These are phyloP conservation scores for Pyrrhoderma lamaoense DNA, from an alignment of 1,284 basidiomycete species.

Conservation along the genomic window DNA sequence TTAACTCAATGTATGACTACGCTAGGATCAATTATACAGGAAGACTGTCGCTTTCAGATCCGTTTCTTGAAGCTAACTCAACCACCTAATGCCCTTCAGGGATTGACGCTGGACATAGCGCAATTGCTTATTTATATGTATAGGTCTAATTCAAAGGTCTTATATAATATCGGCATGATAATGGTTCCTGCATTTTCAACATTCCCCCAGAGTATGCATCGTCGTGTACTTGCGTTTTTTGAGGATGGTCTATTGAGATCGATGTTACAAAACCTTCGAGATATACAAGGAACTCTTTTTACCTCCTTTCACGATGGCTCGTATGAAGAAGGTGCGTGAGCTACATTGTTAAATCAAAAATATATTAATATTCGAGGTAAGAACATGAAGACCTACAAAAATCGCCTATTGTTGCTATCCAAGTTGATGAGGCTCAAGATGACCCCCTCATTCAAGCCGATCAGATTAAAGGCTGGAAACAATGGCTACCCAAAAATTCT, in stretches of 20 bases:
- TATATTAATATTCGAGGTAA: conserved; percentile 3
- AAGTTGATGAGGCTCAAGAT: conserved; percentile 46
- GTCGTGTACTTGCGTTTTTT: conserved; percentile 54
- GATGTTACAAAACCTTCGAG: conserved; percentile 27
- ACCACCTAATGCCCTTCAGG: conserved; percentile 61
- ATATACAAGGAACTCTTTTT: conserved; percentile 17
- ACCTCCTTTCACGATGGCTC: neutral
- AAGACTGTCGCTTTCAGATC: conserved; percentile 62
- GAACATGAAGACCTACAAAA: conserved; percentile 20
- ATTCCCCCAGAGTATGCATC: conserved; percentile 51
- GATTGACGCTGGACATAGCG: conserved; percentile 53
- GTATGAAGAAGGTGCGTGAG: neutral
- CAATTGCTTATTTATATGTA: conserved; percentile 51
- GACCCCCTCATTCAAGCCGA: conserved; percentile 19
- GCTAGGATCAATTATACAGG: conserved; percentile 52
- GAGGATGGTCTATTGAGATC: conserved; percentile 48
- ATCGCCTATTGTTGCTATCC: conserved; percentile 48
- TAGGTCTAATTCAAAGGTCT: conserved; percentile 41
- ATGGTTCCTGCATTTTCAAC: conserved; percentile 62
- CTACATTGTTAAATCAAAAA: neutral
- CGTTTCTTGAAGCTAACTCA: conserved; percentile 46
- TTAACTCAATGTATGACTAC: conserved; percentile 54
- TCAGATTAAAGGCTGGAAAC: conserved; percentile 26
- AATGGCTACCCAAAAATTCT: conserved; percentile 25
- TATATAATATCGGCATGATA: conserved; percentile 53